These are phyloP conservation scores for Raffaelea albimanens DNA, from an alignment of 2,329 filamentous ascomycete genomes.

Conservation along the genomic window DNA sequence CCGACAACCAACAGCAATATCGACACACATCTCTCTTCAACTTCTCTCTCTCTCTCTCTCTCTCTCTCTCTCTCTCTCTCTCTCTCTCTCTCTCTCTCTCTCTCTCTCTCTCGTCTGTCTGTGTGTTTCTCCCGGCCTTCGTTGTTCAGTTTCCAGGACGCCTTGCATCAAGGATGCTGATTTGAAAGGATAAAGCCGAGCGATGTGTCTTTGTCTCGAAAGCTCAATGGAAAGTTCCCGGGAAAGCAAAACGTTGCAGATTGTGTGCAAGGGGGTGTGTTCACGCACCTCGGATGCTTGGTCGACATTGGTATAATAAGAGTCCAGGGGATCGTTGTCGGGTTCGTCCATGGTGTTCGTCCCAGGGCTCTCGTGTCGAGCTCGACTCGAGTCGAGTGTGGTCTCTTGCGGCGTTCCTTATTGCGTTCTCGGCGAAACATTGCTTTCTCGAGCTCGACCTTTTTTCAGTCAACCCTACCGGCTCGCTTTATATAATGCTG, in stretches of 20 bases:
- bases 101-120: too few relatives aligned
- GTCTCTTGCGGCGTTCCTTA: neutral
- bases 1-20: too few relatives aligned
- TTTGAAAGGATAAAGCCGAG: too few relatives aligned
- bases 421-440: neutral
- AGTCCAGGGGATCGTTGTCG: neutral
- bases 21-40: too few relatives aligned
- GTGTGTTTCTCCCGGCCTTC: neutral
- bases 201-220: too few relatives aligned
- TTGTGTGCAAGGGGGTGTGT: neutral
- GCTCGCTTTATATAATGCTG: too few relatives aligned
- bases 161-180: neutral
- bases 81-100: too few relatives aligned
- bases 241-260: neutral
- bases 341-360: conserved; percentile 1
- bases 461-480: too few relatives aligned
- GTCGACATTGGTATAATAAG: neutral
- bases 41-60: too few relatives aligned
- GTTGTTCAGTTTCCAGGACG: neutral
- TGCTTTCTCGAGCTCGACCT: too few relatives aligned
- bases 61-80: too few relatives aligned
- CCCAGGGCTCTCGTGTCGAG: neutral
- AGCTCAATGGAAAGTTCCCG: too few relatives aligned
- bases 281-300: conserved; percentile 3
- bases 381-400: neutral